Evolutionary conservation across 441 rosid genomes (phyloP).

Genomic region (Jatropha podagrica): DNA sequence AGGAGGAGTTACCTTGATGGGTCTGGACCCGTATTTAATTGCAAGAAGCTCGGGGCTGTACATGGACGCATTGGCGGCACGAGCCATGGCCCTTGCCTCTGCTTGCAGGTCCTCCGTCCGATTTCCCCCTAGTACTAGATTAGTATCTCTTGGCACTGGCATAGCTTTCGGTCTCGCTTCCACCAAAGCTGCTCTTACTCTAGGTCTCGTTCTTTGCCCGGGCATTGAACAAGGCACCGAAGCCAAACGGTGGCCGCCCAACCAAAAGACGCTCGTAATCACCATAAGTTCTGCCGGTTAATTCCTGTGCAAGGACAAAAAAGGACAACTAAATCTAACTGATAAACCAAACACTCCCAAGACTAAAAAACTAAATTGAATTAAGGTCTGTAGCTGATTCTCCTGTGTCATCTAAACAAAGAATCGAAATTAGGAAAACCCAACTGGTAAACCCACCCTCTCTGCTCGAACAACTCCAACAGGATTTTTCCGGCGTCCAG

Average conservation of each 20-base stretch:
- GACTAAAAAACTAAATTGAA: neutral
- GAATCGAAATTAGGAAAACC: neutral
- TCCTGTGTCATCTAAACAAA: neutral
- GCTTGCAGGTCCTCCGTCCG: conserved; percentile 80
- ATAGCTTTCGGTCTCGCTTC: conserved; percentile 28
- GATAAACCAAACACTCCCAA: neutral
- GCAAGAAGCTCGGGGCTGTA: conserved; percentile 69
- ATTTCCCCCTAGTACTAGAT: conserved; percentile 31
- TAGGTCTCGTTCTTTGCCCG: neutral
- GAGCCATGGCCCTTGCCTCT: conserved; percentile 75
- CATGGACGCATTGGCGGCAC: conserved; percentile 72
- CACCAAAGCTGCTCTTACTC: conserved; percentile 33
- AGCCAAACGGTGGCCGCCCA: conserved; percentile 21
- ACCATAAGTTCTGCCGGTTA: neutral
- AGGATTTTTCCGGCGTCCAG: neutral
- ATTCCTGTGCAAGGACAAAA: neutral
- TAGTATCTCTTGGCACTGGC: conserved; percentile 19
- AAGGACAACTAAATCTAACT: neutral
- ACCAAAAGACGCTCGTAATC: conserved; percentile 27
- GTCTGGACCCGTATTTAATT: conserved; percentile 63
- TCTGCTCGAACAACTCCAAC: neutral
- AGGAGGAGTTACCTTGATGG: conserved; percentile 51
- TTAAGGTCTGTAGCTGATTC: neutral
- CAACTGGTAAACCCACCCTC: neutral
- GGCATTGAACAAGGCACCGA: conserved; percentile 12